Evolutionary conservation across 2,329 filamentous ascomycete species (phyloP), one percentile per base, ranked within the genome.

Genomic region (Xylariaceae sp.): DNA sequence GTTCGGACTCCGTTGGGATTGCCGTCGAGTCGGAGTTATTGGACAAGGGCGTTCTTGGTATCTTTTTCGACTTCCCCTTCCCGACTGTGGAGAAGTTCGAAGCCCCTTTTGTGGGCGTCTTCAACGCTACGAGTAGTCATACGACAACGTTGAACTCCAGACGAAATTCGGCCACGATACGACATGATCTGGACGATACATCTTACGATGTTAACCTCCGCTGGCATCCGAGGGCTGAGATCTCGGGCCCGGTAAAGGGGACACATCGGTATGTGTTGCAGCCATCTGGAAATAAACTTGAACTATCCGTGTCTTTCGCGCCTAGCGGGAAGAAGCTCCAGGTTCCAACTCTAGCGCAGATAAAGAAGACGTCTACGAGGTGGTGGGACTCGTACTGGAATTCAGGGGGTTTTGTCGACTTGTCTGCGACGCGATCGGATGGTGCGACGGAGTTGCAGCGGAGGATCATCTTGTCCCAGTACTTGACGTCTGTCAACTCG

Each of bases 61-160:
- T 82, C 4, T 81, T 81, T 63, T 76, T 83, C 57, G 80, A 83
- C 56, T 83, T 80, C 57, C 80, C 81, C 2, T 77, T 79, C 56
- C 73, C 79, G 17, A 77, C 74, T 13, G 68, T 69, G 30, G 78
- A 80, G 63, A 82, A 82, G 63, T 83, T 82, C 58, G 79, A 82
- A 44, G 79, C 78, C 1, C 80, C 81, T 0, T 83, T 78, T 61
- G 80, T 83, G 1, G 80, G 80, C 1, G 67, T 80, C 3, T 81
- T 77, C 69, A 79, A 81, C 65, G 75, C 74, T 4, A 77, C 78
- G 0, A 68, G 68, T 4, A 74, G 74, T 11, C 79, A 82, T 62
- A 73, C 66, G 2, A 81, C 79, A 0, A 67, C 59, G 0, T 63
- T 80, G 1, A 61, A 65, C 9, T 61, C 58, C 2, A 68, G 66